Evolutionary conservation across 371 early-diverging fungal species (phyloP), one percentile per base, ranked within the genome.

Genomic region (Zychaea mexicana): DNA sequence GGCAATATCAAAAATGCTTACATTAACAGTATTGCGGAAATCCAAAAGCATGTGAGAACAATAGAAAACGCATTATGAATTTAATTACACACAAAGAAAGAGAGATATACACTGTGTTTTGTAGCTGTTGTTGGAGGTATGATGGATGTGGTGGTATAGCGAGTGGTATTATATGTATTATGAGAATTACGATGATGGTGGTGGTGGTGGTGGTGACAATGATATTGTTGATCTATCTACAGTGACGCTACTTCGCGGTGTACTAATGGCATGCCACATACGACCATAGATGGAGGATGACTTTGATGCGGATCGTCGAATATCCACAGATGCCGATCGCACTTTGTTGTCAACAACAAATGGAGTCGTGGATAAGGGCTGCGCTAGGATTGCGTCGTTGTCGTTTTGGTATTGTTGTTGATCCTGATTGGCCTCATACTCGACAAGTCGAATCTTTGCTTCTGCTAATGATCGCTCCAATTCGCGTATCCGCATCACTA

Each of bases 231-330:
- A 49, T 49, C 26, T 49, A 49, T 49, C 49, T 49, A 49, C 22
- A 49, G 49, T 49, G 4, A 4, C n/a, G 24, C 49, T 49, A 49
- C 49, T 49, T 13, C 57, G 62, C n/a, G 61, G 70, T 0, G 70
- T 57, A n/a, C n/a, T n/a, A 27, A 70, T 32, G 9, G 66, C 70
- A 52, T 66, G 66, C 70, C 66, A 70, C 26, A 70, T 49, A 10
- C 67, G 65, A 10, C 70, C 66, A 56, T 70, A 70, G 19, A 70
- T 52, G 3, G 70, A 69, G n/a, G 61, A 53, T 19, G 70, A 66
- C n/a, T 66, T 45, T 33, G 65, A 30, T 39, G 53, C 49, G 10
- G 45, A 24, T 26, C 30, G 38, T 26, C 30, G 38, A 10, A 8
- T 36, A 36, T 60, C 45, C 52, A 60, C 19, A 2, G 54, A 54